Base-by-base conservation (phyloP, 768 basidiomycete species). In the Gymnopilus junonius region DNA sequence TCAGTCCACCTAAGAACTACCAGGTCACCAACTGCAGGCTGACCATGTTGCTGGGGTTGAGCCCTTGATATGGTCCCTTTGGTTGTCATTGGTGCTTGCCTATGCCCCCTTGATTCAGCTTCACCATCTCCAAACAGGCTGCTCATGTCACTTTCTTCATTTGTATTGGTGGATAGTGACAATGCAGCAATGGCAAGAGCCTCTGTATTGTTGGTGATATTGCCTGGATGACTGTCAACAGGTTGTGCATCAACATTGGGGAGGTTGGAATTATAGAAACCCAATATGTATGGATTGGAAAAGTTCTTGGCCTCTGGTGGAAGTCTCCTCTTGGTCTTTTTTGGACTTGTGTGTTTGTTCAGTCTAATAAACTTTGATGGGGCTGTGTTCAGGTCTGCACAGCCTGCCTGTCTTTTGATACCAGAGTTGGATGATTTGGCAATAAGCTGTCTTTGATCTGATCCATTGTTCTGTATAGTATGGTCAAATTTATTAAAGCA, bases 1-100 rank as follows among this genome's bases (percentile, higher is more conserved):
- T 71, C 71, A 4, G 46, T 54, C 74, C 73, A 75, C 32, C 58
- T 34, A 11, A 58, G 37, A 14, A 67, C 65, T 35, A 53, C 58
- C 37, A 67, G 32, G 37, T 27, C 15, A 35, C 58, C 56, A 14
- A 63, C 62, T 23, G 2, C 43, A 7, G 35, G 32, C n/a, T n/a
- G n/a, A n/a, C n/a, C n/a, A 8, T 25, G 8, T n/a, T 58, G 42
- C 14, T 12, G 57, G 2, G 27, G n/a, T 17, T 27, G 42, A 31
- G 6, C 34, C 35, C 11, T 43, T 32, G 21, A 11, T 1, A 20
- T 15, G 12, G 51, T 32, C 32, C 31, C 34, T 53, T 15, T 29
- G 25, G n/a, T 53, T 8, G 8, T 17, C 3, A 34, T 32, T 46
- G 45, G 21, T 29, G 39, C 31, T 11, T 48, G 31, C 17, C n/a